Evolutionary conservation across 148 eudicot genomes (phyloP).

Genomic region (Rhododendron ovatum): DNA sequence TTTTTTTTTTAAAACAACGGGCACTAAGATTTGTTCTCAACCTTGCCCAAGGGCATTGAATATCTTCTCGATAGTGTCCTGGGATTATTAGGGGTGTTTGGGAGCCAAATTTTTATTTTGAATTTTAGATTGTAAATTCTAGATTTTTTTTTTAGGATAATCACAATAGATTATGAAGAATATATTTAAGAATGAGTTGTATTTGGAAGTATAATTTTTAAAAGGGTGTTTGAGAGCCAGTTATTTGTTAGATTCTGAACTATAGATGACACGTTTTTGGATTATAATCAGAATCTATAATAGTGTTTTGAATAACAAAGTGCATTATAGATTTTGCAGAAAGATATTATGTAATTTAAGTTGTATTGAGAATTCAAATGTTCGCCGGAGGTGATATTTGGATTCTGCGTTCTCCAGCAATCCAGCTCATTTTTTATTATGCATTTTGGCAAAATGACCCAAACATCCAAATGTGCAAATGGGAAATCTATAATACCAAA

Average conservation of each 20-base stretch:
- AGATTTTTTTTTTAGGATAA: too few relatives aligned
- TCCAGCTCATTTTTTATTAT: not conserved
- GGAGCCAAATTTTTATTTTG: not conserved
- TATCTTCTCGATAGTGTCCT: not conserved
- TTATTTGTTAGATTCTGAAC: not conserved
- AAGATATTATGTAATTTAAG: not conserved
- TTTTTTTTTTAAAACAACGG: too few relatives aligned
- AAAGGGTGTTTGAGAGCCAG: not conserved
- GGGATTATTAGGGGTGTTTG: not conserved
- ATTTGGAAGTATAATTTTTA: not conserved
- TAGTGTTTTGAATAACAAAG: not conserved
- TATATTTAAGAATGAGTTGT: not conserved
- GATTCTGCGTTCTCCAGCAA: not conserved
- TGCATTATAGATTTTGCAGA: not conserved
- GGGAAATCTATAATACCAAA: not conserved
- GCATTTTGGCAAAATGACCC: not conserved
- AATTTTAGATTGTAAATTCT: too few relatives aligned
- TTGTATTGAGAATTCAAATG: not conserved
- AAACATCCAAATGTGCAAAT: not conserved
- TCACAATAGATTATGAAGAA: too few relatives aligned
- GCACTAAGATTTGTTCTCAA: too few relatives aligned
- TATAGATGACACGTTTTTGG: not conserved
- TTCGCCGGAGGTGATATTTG: not conserved
- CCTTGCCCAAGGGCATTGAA: not conserved
- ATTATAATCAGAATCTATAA: not conserved